Conservation (phyloP, 2,329 filamentous ascomycete genomes). For the Calonectria hongkongensis region DNA sequence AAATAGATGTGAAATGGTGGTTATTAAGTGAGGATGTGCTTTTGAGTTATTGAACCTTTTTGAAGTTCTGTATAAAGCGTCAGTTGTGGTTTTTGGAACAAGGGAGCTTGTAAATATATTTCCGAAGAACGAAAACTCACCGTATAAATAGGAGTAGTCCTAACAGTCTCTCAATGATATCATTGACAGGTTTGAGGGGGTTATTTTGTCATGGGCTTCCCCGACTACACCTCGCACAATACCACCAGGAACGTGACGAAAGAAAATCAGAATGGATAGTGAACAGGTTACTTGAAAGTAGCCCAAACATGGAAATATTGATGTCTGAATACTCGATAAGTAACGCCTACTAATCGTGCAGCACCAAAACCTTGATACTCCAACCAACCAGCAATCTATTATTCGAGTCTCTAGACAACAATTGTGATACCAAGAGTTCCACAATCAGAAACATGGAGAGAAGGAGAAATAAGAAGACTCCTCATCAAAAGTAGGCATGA, state of each 20-base stretch:
- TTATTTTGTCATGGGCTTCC: background rate
- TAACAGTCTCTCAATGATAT: background rate
- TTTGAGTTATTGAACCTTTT: background rate
- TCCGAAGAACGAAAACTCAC: background rate
- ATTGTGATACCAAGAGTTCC: no score
- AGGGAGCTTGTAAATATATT: no score
- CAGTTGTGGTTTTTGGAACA: background rate
- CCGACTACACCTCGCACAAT: background rate
- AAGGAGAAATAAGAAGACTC: background rate
- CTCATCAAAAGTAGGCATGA: no score
- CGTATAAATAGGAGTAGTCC: background rate
- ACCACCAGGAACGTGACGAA: background rate
- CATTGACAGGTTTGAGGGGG: background rate
- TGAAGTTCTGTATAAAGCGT: background rate
- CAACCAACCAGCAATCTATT: background rate
- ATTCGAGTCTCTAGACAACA: background rate
- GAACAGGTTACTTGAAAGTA: background rate
- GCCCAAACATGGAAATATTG: background rate
- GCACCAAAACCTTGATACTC: background rate
- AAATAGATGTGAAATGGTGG: background rate
- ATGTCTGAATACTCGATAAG: background rate
- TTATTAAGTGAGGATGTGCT: background rate
- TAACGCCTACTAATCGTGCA: background rate
- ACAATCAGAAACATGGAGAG: background rate
- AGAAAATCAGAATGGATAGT: background rate